These are phyloP conservation scores for Hypoxylon sp. DNA, from an alignment of 2,329 filamentous ascomycete species.

Conservation along the genomic window DNA sequence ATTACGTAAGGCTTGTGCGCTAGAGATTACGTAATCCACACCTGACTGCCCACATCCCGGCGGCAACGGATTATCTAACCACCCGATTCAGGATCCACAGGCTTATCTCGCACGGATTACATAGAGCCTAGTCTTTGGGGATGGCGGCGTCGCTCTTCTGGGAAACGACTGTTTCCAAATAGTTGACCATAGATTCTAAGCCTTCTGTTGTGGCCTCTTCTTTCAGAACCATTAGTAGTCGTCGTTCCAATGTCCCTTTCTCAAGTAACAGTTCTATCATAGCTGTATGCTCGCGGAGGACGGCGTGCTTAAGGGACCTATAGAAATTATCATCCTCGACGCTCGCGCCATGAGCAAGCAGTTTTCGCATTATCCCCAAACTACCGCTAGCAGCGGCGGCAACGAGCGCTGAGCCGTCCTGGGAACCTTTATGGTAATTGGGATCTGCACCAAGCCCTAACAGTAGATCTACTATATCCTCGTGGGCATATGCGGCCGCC, in stretches of 20 bases:
- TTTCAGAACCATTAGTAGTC: neutral
- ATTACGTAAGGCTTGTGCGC: no score
- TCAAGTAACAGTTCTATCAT: neutral
- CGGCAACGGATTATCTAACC: no score
- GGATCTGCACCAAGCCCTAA: conserved; percentile 12
- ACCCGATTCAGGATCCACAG: no score
- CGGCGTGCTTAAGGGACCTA: neutral
- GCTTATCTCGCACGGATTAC: no score
- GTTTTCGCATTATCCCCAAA: neutral
- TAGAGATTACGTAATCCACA: no score
- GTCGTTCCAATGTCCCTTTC: neutral
- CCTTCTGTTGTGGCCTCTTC: no score
- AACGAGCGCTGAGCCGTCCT: neutral
- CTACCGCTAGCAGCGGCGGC: neutral
- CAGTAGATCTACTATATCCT: conserved; percentile 15
- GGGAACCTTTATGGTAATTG: neutral
- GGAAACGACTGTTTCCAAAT: no score
- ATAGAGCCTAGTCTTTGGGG: no score
- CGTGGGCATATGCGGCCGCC: neutral
- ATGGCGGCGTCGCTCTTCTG: no score
- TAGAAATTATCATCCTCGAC: neutral
- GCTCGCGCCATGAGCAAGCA: neutral
- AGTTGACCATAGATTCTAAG: neutral
- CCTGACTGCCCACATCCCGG: no score
- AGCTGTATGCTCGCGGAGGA: neutral